phyloP scores from a whole-genome alignment of 306 rosid species.

The Rosa lucieae region DNA sequence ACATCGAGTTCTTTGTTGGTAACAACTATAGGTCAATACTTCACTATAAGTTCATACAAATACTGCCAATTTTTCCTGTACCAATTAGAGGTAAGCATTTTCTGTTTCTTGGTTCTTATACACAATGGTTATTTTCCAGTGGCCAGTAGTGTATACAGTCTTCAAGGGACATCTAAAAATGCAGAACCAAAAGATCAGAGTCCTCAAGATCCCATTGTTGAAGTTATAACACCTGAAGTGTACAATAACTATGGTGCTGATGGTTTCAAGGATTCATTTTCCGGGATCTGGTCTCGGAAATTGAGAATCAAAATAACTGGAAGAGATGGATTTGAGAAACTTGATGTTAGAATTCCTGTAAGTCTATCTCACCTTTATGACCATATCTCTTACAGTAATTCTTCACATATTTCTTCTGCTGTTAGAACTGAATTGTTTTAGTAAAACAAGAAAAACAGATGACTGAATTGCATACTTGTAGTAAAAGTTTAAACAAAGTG shows the following conservation, averaged over 20 bases:
- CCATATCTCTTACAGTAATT: background rate
- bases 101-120: too few species aligned
- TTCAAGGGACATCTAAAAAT: too few species aligned
- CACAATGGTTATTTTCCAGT: too few species aligned
- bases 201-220: too few species aligned
- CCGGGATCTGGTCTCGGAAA: conserved; percentile 81
- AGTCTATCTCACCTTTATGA: conserved; percentile 40
- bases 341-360: conserved; percentile 87
- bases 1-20: too few species aligned
- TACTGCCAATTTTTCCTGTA: too few species aligned
- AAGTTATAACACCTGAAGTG: conserved; percentile 65
- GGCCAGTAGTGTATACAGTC: too few species aligned
- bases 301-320: conserved; percentile 86
- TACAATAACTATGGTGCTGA: conserved; percentile 60
- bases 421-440: background rate
- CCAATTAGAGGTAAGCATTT: too few species aligned
- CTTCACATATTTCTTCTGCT: background rate
- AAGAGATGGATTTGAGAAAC: conserved; percentile 88
- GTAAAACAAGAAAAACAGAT: background rate
- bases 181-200: too few species aligned
- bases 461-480: background rate
- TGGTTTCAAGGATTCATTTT: conserved; percentile 63
- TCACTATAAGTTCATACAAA: too few species aligned
- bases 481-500: background rate
- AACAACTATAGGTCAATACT: too few species aligned